Evolutionary conservation across 192 early-diverging fungal species (phyloP).

Genomic region (Mortierella antarctica): DNA sequence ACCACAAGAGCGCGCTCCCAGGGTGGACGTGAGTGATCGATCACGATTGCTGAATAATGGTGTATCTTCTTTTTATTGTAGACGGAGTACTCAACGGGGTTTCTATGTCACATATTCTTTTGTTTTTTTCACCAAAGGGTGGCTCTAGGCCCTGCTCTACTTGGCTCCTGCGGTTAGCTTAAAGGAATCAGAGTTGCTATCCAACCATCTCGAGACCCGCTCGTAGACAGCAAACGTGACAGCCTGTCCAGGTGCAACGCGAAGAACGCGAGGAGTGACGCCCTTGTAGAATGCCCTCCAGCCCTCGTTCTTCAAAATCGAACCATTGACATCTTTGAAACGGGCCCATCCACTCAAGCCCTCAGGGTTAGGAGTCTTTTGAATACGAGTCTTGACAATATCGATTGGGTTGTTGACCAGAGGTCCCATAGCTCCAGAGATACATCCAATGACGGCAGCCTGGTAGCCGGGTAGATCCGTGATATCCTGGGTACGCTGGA

Average conservation of each 20-base stretch:
- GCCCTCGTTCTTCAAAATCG: constrained; percentile 90
- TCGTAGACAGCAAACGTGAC: constrained; percentile 97
- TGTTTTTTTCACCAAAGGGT: no score
- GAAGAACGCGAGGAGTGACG: constrained; percentile 88
- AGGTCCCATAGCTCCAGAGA: constrained; percentile 90
- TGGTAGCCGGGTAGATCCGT: constrained; percentile 91
- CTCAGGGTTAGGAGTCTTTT: constrained; percentile 79
- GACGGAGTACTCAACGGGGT: no score
- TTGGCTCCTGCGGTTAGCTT: constrained; percentile 37
- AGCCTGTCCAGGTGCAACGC: constrained; percentile 97
- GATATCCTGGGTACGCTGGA: constrained; percentile 73
- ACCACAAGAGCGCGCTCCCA: no score
- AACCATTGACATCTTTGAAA: constrained; percentile 79
- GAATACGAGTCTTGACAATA: constrained; percentile 98
- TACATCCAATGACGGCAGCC: constrained; percentile 87
- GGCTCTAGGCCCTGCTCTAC: not conserved
- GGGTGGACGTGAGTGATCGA: no score
- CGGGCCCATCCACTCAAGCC: constrained; percentile 80
- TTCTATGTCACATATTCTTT: no score
- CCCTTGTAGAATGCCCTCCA: constrained; percentile 96
- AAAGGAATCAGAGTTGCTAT: constrained; percentile 51
- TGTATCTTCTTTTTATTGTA: no score
- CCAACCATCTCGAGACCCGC: constrained; percentile 83
- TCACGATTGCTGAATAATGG: no score
- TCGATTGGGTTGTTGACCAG: constrained; percentile 97